Evolutionary conservation across 331 rosid genomes (phyloP).

Genomic region (Malus hybrid): DNA sequence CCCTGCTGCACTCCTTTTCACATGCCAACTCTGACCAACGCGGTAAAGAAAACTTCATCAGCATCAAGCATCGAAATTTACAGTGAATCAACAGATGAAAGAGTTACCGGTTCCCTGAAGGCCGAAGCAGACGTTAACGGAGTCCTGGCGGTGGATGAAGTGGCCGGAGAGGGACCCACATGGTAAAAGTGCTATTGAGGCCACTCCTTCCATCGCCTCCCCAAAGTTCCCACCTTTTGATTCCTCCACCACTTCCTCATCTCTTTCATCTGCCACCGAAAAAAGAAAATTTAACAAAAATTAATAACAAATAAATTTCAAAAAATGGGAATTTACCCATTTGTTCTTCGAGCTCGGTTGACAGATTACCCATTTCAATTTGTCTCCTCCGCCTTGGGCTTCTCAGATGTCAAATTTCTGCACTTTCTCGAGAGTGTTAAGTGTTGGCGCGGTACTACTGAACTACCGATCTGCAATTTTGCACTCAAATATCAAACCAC

Average conservation of each 20-base stretch:
- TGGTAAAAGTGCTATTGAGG: constrained; percentile 78
- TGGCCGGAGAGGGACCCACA: constrained; percentile 84
- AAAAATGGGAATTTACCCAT: neutral
- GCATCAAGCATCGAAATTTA: neutral
- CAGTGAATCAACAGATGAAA: neutral
- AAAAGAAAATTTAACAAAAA: neutral
- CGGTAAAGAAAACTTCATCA: neutral
- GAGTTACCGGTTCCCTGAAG: constrained; percentile 68
- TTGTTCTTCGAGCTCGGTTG: neutral
- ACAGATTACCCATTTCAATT: neutral
- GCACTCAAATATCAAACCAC: too few relatives aligned
- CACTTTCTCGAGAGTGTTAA: neutral
- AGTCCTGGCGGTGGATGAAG: constrained; percentile 65
- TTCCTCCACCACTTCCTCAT: constrained; percentile 9
- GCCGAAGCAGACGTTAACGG: constrained; percentile 56
- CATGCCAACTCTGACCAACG: constrained; percentile 66
- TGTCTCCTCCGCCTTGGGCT: neutral
- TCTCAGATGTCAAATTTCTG: neutral
- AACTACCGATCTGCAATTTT: too few relatives aligned
- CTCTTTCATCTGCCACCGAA: constrained; percentile 19
- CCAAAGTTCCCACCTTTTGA: constrained; percentile 13
- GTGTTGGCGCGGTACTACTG: neutral
- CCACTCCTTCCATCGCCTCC: constrained; percentile 73
- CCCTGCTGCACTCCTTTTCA: constrained; percentile 99
- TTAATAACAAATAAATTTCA: neutral